Conservation (phyloP, 2,329 filamentous ascomycete species). For the Colletotrichum navitas region DNA sequence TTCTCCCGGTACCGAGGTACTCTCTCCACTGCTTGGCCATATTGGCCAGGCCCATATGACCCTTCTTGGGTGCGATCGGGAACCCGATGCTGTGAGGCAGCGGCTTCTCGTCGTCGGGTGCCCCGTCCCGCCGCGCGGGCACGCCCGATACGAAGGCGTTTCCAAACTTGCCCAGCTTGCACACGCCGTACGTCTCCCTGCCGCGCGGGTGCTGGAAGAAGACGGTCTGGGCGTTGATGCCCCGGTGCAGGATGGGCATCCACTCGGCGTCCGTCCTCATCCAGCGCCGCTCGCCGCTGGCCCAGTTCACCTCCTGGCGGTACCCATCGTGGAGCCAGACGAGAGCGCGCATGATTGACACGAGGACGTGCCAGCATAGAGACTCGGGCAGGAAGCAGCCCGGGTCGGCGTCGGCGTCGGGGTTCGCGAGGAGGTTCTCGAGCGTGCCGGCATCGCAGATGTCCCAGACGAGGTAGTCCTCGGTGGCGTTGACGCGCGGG, state of each 20-base stretch:
- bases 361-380: slow-evolving; percentile 68
- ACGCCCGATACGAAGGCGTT: slow-evolving; percentile 57
- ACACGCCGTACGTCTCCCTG: slow-evolving; percentile 64
- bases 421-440: slow-evolving; percentile 53
- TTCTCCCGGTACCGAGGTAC: slow-evolving; percentile 22
- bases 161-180: slow-evolving; percentile 65
- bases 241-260: slow-evolving; percentile 65
- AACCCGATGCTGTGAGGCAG: slow-evolving; percentile 14
- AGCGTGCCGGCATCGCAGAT: slow-evolving; percentile 66
- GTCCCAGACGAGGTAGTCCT: slow-evolving; percentile 62
- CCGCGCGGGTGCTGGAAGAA: slow-evolving; percentile 63
- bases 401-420: slow-evolving; percentile 43
- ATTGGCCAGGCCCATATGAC: slow-evolving; percentile 14
- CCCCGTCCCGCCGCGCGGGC: slow-evolving; percentile 36
- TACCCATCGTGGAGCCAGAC: slow-evolving; percentile 66
- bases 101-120: slow-evolving; percentile 27
- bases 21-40: slow-evolving; percentile 38
- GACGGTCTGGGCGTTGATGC: slow-evolving; percentile 61
- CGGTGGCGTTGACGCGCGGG: slow-evolving; percentile 42
- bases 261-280: slow-evolving; percentile 56
- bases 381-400: slow-evolving; percentile 61
- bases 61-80: slow-evolving; percentile 36
- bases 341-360: slow-evolving; percentile 61
- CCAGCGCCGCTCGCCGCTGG: slow-evolving; percentile 30
- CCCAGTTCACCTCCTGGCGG: slow-evolving; percentile 44